Evolutionary conservation across 371 early-diverging fungal genomes (phyloP).

Genomic region (Vavraia culicis): DNA sequence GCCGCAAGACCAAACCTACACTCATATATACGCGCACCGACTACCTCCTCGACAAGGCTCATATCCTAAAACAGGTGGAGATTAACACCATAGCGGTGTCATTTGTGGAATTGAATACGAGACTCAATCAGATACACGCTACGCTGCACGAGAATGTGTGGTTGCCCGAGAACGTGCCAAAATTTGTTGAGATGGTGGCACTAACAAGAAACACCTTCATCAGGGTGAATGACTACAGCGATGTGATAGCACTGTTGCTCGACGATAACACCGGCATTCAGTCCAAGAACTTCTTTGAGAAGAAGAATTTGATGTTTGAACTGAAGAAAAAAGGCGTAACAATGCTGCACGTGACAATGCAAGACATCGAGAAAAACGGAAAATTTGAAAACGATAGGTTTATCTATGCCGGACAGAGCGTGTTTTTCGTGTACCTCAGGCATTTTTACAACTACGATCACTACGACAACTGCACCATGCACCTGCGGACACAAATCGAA

Average conservation of each 20-base stretch:
- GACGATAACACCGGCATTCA: conserved; percentile 3
- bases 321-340: conserved; percentile 3
- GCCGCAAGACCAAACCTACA: no score
- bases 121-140: conserved; percentile 12
- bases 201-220: not conserved
- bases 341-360: conserved; percentile 6
- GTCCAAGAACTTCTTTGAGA: conserved; percentile 19
- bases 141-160: not conserved
- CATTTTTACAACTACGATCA: conserved; percentile 34
- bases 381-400: not conserved
- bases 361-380: conserved; percentile 7
- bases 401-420: conserved; percentile 7
- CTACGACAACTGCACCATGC: conserved; percentile 14
- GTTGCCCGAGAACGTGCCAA: conserved; percentile 4
- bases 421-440: conserved; percentile 25
- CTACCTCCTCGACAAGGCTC: conserved; percentile 16
- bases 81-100: conserved; percentile 22
- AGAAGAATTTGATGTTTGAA: conserved; percentile 11
- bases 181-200: conserved; percentile 4
- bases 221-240: conserved; percentile 1
- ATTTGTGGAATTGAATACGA: conserved; percentile 14
- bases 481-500: conserved; percentile 14
- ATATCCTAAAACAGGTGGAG: conserved; percentile 28
- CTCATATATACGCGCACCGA: conserved; percentile 15
- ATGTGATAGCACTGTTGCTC: conserved; percentile 6